Evolutionary conservation across 2,329 filamentous ascomycete species (phyloP).

Genomic region (Alternaria gansuensis): DNA sequence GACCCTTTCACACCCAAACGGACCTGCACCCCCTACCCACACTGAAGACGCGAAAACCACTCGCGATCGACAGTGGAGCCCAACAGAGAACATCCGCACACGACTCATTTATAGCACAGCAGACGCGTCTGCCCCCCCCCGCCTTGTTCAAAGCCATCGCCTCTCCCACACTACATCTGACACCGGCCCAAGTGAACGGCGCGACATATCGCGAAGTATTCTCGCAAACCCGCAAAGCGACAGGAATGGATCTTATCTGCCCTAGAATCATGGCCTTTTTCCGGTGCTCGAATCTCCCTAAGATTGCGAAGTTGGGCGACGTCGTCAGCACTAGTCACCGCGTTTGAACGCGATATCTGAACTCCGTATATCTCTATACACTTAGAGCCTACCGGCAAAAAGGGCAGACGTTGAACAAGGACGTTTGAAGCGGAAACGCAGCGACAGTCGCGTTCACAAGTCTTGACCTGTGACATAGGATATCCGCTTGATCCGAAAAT

Average conservation of each 20-base stretch:
- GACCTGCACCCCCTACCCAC: conserved; percentile 19
- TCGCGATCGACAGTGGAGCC: conserved; percentile 17
- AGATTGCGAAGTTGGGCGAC: conserved; percentile 36
- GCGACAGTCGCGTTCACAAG: conserved; percentile 1
- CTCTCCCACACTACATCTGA: conserved; percentile 31
- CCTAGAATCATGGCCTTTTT: conserved; percentile 39
- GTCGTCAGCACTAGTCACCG: conserved; percentile 34
- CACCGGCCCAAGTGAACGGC: conserved; percentile 18
- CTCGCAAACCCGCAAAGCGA: conserved; percentile 17
- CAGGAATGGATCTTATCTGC: conserved; percentile 33
- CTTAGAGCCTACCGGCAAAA: conserved; percentile 1
- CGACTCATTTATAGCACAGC: conserved; percentile 28
- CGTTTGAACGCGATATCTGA: conserved; percentile 28
- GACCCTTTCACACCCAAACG: conserved; percentile 17
- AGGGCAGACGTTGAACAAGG: neutral
- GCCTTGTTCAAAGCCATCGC: conserved; percentile 18
- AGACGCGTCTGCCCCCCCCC: conserved; percentile 22
- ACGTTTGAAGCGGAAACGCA: neutral
- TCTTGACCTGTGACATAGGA: conserved; percentile 1
- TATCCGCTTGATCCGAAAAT: neutral
- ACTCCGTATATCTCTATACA: conserved; percentile 14
- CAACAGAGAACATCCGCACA: conserved; percentile 15
- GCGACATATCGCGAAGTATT: conserved; percentile 13
- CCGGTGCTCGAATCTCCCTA: conserved; percentile 35
- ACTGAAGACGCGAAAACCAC: conserved; percentile 19